Conservation (phyloP, 1,284 basidiomycete species). For the Takashimella koratensis region DNA sequence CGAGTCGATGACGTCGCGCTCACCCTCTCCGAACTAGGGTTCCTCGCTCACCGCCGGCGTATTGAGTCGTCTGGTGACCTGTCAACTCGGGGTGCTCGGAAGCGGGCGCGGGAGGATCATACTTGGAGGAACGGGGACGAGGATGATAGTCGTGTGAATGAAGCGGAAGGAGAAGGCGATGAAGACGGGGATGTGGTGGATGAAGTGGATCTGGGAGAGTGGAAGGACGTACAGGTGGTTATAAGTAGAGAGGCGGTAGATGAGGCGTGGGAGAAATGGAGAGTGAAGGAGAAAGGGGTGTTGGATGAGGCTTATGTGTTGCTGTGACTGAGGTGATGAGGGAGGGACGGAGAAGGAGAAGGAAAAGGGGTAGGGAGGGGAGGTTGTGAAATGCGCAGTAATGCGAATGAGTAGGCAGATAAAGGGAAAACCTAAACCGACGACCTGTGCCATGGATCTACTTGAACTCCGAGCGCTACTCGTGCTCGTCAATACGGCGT, state of each 20-base stretch:
- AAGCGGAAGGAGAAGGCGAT: slow-evolving; percentile 21
- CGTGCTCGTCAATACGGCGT: no score
- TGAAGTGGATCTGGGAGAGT: slow-evolving; percentile 33
- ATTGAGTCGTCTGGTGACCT: slow-evolving; percentile 3
- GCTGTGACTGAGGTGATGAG: slow-evolving; percentile 16
- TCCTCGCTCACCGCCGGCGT: slow-evolving; percentile 55
- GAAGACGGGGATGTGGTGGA: slow-evolving; percentile 8
- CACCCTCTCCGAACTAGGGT: slow-evolving; percentile 79
- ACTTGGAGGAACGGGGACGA: background rate
- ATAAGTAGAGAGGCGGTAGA: slow-evolving; percentile 72
- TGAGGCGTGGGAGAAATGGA: slow-evolving; percentile 32
- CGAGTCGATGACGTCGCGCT: slow-evolving; percentile 82
- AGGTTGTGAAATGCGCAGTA: no score
- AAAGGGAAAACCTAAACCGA: no score
- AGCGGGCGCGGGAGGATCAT: background rate
- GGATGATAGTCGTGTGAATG: slow-evolving; percentile 7
- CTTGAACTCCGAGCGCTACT: no score
- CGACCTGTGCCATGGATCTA: no score
- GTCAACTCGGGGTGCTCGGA: no score
- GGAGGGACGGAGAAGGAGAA: slow-evolving; percentile 5
- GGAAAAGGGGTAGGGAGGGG: background rate
- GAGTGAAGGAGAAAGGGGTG: slow-evolving; percentile 35
- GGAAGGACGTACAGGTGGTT: slow-evolving; percentile 48
- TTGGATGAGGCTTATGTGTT: slow-evolving; percentile 39
- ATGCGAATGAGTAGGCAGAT: no score